Base-by-base conservation (phyloP, 805 yeast genomes). In the Lipomyces lipofer region DNA sequence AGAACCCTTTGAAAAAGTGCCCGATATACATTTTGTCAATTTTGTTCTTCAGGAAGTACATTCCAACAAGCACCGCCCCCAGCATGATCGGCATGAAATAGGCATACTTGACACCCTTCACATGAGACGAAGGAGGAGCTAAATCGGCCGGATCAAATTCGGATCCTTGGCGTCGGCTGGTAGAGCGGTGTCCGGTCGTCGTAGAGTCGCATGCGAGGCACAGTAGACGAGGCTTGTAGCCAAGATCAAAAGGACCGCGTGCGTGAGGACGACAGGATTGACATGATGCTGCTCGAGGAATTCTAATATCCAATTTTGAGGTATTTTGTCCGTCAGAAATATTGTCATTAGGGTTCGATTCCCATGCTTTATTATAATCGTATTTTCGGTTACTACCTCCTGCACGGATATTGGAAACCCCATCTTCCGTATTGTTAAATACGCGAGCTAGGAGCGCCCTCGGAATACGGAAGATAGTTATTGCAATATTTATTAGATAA, bases 71-170 rank as follows among this genome's bases (percentile, higher is more conserved):
- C n/a, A 62, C 63, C 15, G 58, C 49, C 6, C 77, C 76, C 4
- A 79, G 77, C 5, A 74, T 12, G 4, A 81, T 51, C 0, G 86
- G 85, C 64, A 79, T 62, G 2, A 67, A n/a, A 4, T 73, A 36
- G 0, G 78, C 83, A 43, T 66, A 71, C 47, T 62, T 69, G 15
- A 51, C 58, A 4, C 66, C 25, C 36, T 47, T 42, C 56, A 42
- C 58, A 17, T 36, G 49, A 51, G 33, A 38, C 29, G 46, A 36
- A 40, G 36, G 49, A 12, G 43, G 29, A 4, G 42, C 40, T 30
- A 63, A 40, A 52, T 66, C 70, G 12, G 52, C 43, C 4, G 67
- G 60, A 44, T 67, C 66, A 47, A 65, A 66, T 5, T 43, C 22
- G 49, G 49, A 15, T 62, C 61, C 3, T 43, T 43, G 24, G 58